Evolutionary conservation across 345 rosid species (phyloP), one percentile per base, ranked within the genome.

Genomic region (Zanthoxylum bungeanum): DNA sequence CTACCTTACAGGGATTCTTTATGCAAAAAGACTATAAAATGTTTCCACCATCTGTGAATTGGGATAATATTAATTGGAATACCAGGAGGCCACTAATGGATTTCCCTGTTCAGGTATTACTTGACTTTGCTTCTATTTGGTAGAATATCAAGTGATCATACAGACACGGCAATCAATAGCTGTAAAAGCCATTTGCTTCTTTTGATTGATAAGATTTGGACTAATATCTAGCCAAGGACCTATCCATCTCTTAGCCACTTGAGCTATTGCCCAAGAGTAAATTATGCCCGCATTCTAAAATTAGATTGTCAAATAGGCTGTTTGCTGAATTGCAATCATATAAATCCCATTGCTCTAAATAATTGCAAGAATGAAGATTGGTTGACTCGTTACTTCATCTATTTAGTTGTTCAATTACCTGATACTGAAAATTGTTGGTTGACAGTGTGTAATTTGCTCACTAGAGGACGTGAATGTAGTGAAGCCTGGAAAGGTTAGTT

Each of bases 1-100:
- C 73, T 64, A 31, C 60, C 47, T 59, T 73, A 28, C 72, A 95
- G 99, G 98, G 99, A 12, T 92, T 95, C 84, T 95, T 91, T 82
- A 89, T 95, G 99, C 98, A 91, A 85, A 92, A 81, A 80, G 98
- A 92, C 79, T 95, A 92, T 86, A 95, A 92, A 76, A 92, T 92
- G 99, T 95, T 95, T 81, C 96, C 99, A n/a, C 99, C 99, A 56
- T 79, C 87, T 46, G 99, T 92, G 60, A 73, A 95, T 74, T 92
- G 98, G 98, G 93, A 92, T 76, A 95, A 92, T 73, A 91, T 91
- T 60, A 17, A 85, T 75, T 95, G 99, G 99, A 78, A 88, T 68
- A 77, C 94, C 24, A 91, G 99, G 83, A 87, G 85, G 85, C 96
- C 99, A 22, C 93, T 85, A 76, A 92, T 91, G 97, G 99, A 95